Conservation (phyloP, 805 yeast species). For the Hagleromyces aurorensis region DNA sequence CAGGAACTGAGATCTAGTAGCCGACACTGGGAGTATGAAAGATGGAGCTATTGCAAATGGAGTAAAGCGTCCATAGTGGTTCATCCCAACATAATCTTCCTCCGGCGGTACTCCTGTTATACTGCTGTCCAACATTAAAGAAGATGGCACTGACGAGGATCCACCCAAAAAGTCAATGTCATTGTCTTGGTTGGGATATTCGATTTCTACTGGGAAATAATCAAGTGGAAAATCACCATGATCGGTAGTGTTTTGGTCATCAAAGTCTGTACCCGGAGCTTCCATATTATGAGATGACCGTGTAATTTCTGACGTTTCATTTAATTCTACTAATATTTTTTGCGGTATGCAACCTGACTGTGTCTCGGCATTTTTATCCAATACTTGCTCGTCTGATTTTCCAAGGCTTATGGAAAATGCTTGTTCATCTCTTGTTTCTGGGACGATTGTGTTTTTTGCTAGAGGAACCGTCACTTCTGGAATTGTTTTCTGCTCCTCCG, state of each 20-base stretch:
- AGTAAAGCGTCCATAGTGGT: conserved; percentile 9
- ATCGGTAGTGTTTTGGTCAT: conserved; percentile 15
- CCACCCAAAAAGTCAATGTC: conserved; percentile 9
- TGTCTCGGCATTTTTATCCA: no score
- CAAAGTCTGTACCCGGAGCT: conserved; percentile 2
- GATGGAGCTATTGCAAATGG: conserved; percentile 11
- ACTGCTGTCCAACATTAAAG: conserved; percentile 6
- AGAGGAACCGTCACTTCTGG: no score
- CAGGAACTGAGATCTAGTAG: conserved; percentile 17
- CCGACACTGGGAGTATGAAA: conserved; percentile 16
- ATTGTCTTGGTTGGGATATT: conserved; percentile 25
- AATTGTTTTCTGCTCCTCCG: no score
- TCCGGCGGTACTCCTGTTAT: conserved; percentile 8
- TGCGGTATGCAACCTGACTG: conserved; percentile 15
- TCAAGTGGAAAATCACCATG: conserved; percentile 70
- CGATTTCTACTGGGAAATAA: conserved; percentile 44
- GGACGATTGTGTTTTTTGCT: no score
- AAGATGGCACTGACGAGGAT: no score
- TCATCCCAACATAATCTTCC: conserved; percentile 13
- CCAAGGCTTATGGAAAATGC: no score
- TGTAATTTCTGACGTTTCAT: no score
- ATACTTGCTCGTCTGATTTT: no score
- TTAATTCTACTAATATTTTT: conserved; percentile 13
- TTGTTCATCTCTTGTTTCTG: no score
- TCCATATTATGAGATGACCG: conserved; percentile 1